Percentiles rank a stretch among this genome's conserved stretches.
Evolutionary conservation across 2,329 filamentous ascomycete genomes (phyloP).

Genomic region (Sporothrix globosa): DNA sequence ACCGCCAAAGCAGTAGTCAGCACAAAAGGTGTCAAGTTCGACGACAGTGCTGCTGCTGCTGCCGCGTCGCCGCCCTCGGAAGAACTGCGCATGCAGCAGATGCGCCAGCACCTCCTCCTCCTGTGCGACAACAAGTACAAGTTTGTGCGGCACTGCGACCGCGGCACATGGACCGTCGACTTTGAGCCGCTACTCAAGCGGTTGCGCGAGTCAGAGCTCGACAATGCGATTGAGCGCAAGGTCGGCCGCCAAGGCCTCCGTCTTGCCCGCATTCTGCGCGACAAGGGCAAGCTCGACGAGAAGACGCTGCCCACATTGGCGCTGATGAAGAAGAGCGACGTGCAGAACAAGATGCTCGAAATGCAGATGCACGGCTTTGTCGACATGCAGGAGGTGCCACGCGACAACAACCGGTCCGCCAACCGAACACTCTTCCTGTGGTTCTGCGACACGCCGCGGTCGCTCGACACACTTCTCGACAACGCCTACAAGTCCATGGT

Average conservation of each 20-base stretch:
- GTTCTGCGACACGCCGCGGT: constrained; percentile 81
- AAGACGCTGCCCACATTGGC: constrained; percentile 80
- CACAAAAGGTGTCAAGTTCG: constrained; percentile 53
- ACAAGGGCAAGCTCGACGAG: constrained; percentile 93
- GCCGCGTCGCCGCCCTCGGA: constrained; percentile 35
- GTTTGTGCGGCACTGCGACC: constrained; percentile 70
- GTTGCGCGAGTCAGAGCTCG: constrained; percentile 76
- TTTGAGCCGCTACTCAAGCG: constrained; percentile 72
- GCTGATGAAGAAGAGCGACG: constrained; percentile 81
- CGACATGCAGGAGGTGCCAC: constrained; percentile 91
- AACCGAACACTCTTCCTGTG: constrained; percentile 87
- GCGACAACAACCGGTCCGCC: constrained; percentile 79
- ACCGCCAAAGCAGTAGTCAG: constrained; percentile 35
- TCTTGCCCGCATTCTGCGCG: constrained; percentile 80
- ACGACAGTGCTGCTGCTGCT: constrained; percentile 45
- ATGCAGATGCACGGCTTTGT: constrained; percentile 87
- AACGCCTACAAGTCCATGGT: constrained; percentile 90
- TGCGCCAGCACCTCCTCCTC: constrained; percentile 74
- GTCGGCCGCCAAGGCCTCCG: constrained; percentile 78
- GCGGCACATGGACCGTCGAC: constrained; percentile 80
- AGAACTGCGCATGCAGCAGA: constrained; percentile 57
- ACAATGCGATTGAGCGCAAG: constrained; percentile 76
- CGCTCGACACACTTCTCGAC: constrained; percentile 71
- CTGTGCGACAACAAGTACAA: constrained; percentile 69
- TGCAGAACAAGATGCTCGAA: constrained; percentile 80